Base-by-base conservation (phyloP, 768 basidiomycete genomes). In the Russula compacta region DNA sequence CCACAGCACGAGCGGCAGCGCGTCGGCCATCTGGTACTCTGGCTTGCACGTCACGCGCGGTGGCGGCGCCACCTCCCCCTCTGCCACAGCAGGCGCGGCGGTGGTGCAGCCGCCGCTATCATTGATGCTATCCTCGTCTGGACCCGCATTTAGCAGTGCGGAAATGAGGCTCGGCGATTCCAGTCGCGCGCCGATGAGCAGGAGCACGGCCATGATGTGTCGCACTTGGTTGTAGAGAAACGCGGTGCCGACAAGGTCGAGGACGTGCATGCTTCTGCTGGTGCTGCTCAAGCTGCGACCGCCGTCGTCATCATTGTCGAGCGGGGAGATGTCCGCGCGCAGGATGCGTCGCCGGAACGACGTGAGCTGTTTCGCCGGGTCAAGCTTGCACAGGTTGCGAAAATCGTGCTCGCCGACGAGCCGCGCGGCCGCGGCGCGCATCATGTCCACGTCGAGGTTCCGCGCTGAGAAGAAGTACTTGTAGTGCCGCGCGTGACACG, bases 191-290 rank as follows among this genome's bases (percentile, higher is more conserved):
- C 94, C 95, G 54, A 95, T 81, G 52, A 97, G 84, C 72, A 98
- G 92, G 19, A 98, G 79, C 53, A 95, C 71, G 2, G 89, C 90
- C 82, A 97, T 88, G 74, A 97, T 95, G 67, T 95, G 92, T 40
- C 95, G 82, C 14, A 97, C 95, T 77, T 97, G 95, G 73, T 98
- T 92, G 73, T 94, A 98, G 44, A 98, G 77, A 70, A 95, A 97
- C 1, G 93, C 95, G 1, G 79, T 85, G 0, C 95, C 95, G 24
- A 87, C 75, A 42, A 98, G 83, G 72, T 98, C 88, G 59, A 97
- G 78, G 38, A 93, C 89, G 66, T 84, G 83, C 69, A 82, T 75
- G 36, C 68, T 74, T 43, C 65, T 3, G 19, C 66, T 4, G 58
- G 71, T 29, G 68, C 68, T n/a, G 32, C 36, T 6, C 21, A 14